Conservation (phyloP, 345 rosid genomes). For the Euphorbia tirucalli region DNA sequence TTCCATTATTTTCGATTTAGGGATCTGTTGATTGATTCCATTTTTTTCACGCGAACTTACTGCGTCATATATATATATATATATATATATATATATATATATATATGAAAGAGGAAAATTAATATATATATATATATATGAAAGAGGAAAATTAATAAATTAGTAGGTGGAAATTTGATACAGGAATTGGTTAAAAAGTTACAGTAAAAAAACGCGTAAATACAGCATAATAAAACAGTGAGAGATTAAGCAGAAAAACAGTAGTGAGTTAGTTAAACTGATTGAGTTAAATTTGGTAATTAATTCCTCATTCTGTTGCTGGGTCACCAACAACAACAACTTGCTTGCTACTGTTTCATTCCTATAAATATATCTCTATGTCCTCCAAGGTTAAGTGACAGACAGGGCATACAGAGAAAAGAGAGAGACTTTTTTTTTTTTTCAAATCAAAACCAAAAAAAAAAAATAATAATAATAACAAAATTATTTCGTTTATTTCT, state of each 20-base stretch:
- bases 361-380: constrained; percentile 2
- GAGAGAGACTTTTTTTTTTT: neutral
- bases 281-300: constrained; percentile 1
- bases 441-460: too few relatives aligned
- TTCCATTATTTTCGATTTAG: too few relatives aligned
- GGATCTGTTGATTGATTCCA: too few relatives aligned
- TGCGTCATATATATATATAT: too few relatives aligned
- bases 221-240: constrained; percentile 21
- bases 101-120: too few relatives aligned
- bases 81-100: too few relatives aligned
- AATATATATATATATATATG: too few relatives aligned
- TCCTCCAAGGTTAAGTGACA: constrained; percentile 13
- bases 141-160: too few relatives aligned
- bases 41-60: too few relatives aligned
- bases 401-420: neutral
- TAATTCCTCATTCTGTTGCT: neutral
- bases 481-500: too few relatives aligned
- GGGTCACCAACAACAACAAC: constrained; percentile 14
- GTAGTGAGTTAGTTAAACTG: neutral
- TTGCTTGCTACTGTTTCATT: constrained; percentile 3
- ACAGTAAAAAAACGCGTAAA: constrained; percentile 11
- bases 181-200: neutral
- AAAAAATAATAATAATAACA: too few relatives aligned
- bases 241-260: neutral
- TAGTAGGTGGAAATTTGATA: neutral